Conservation (phyloP, 148 eudicot genomes). For the Persicaria maculosa region DNA sequence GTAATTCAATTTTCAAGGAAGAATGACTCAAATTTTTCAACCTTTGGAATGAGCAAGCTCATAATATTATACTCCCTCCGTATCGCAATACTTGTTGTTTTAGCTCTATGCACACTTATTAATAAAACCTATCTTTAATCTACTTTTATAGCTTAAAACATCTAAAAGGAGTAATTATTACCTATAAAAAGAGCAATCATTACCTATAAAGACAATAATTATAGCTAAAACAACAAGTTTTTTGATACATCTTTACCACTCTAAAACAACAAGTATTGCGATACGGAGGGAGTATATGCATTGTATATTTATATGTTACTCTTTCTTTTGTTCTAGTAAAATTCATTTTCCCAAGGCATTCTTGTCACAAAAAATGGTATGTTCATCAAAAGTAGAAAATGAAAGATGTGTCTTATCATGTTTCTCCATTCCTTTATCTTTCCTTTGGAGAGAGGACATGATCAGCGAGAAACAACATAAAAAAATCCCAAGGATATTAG, state of each 20-base stretch:
- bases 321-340: constrained; percentile 1
- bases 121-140: no score
- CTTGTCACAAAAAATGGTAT: neutral
- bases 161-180: no score
- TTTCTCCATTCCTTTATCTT: neutral
- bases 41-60: neutral
- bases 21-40: neutral
- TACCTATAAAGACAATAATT: no score
- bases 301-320: neutral
- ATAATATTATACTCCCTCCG: no score
- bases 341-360: neutral
- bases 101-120: no score
- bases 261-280: no score
- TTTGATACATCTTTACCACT: no score
- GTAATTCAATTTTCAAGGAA: neutral
- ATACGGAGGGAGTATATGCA: no score
- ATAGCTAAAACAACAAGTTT: no score
- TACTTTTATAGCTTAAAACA: no score
- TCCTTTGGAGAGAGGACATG: neutral
- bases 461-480: neutral
- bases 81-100: no score
- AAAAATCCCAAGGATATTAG: neutral
- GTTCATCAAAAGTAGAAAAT: neutral
- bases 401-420: neutral
- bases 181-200: no score